Evolutionary conservation across 352 stramenopile genomes (phyloP).

Genomic region (Phytophthora brassicae): DNA sequence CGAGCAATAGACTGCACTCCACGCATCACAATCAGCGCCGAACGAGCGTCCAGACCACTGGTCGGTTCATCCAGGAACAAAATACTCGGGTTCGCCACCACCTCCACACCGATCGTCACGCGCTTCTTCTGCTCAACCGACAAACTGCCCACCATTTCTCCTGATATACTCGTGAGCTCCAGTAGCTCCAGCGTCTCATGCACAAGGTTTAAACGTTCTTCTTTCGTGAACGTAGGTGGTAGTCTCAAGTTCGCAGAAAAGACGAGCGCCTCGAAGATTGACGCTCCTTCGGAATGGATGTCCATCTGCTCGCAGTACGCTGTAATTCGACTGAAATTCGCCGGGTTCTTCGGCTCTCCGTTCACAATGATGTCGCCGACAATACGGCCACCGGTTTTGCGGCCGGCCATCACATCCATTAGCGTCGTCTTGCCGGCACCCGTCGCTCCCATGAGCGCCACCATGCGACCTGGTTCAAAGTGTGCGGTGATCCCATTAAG

Average conservation of each 20-base stretch:
- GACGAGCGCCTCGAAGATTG: slow-evolving; percentile 83
- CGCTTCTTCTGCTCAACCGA: slow-evolving; percentile 59
- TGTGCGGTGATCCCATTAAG: slow-evolving; percentile 46
- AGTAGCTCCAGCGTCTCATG: slow-evolving; percentile 52
- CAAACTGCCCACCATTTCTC: slow-evolving; percentile 46
- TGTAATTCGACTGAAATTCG: slow-evolving; percentile 84
- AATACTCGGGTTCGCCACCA: slow-evolving; percentile 92
- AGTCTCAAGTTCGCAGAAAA: slow-evolving; percentile 91
- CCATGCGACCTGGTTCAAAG: slow-evolving; percentile 63
- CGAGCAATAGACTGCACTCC: slow-evolving; percentile 82
- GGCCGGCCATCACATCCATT: slow-evolving; percentile 68
- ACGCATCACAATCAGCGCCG: slow-evolving; percentile 87
- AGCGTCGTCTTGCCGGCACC: slow-evolving; percentile 70
- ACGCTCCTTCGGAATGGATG: slow-evolving; percentile 87
- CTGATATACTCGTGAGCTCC: slow-evolving; percentile 42
- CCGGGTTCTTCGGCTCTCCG: slow-evolving; percentile 70
- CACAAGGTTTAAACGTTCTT: slow-evolving; percentile 55
- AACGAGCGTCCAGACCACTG: slow-evolving; percentile 81
- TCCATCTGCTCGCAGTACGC: slow-evolving; percentile 94
- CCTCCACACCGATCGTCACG: slow-evolving; percentile 92
- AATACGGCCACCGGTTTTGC: slow-evolving; percentile 63
- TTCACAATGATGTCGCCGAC: slow-evolving; percentile 89
- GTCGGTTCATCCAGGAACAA: slow-evolving; percentile 95
- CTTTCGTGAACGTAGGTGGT: slow-evolving; percentile 38
- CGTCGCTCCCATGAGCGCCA: slow-evolving; percentile 69